These are phyloP conservation scores for Hansfordia pulvinata DNA, from an alignment of 2,329 filamentous ascomycete species.

Conservation along the genomic window DNA sequence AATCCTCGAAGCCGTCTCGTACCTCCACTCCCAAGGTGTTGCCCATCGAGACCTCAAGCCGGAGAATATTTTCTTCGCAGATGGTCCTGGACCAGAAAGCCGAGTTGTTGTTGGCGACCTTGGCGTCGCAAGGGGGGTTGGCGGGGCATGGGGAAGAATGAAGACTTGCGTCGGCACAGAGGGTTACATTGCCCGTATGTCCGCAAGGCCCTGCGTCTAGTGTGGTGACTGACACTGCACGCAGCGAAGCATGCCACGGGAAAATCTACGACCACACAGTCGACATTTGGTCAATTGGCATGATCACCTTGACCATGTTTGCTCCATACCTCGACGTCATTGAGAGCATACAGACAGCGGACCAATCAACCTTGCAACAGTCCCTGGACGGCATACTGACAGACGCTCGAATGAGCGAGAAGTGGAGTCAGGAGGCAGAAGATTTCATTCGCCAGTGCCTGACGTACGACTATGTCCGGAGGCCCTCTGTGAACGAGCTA, in stretches of 20 bases:
- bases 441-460: slow-evolving; percentile 22
- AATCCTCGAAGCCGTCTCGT: slow-evolving; percentile 28
- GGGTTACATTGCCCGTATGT: slow-evolving; percentile 38
- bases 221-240: slow-evolving; percentile 2
- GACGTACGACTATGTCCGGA: slow-evolving; percentile 11
- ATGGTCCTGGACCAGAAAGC: slow-evolving; percentile 26
- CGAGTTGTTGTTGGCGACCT: slow-evolving; percentile 38
- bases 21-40: slow-evolving; percentile 34
- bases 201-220: too few relatives aligned
- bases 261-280: slow-evolving; percentile 21
- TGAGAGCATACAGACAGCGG: slow-evolving; percentile 10
- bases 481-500: slow-evolving; percentile 19
- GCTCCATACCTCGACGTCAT: slow-evolving; percentile 4
- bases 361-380: slow-evolving; percentile 9
- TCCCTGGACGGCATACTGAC: slow-evolving; percentile 4
- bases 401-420: slow-evolving; percentile 1
- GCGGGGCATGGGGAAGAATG: slow-evolving; percentile 27
- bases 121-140: slow-evolving; percentile 30
- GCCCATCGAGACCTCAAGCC: slow-evolving; percentile 41
- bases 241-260: slow-evolving; percentile 23
- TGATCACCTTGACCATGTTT: slow-evolving; percentile 23
- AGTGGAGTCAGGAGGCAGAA: slow-evolving; percentile 9
- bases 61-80: slow-evolving; percentile 36
- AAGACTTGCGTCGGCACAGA: slow-evolving; percentile 29
- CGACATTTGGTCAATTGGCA: slow-evolving; percentile 39